Evolutionary conservation across 1,284 basidiomycete species (phyloP), one percentile per base, ranked within the genome.

Genomic region (Paramarasmius palmivorus): DNA sequence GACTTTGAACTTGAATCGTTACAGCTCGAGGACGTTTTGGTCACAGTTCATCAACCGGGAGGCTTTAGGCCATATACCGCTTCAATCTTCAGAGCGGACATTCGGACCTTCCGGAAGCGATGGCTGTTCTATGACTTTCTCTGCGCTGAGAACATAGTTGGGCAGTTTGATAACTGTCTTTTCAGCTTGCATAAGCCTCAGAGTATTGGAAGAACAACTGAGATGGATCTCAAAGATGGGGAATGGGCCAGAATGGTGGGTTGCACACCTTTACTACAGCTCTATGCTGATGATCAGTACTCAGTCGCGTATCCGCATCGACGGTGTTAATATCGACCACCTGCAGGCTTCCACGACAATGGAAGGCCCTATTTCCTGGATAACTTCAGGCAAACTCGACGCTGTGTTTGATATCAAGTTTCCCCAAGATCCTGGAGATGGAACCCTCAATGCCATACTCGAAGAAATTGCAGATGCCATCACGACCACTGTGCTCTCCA

Each of bases 381-480:
- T 99, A 59, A 92, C 90, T 1, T 93, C 94, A 0, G 97, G 97
- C 45, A 96, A 96, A 71, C 84, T 98, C 29, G 96, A 99, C 65
- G 91, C 95, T 2, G 97, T 99, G 2, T 83, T 98, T 17, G 96
- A 99, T 72, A 95, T 99, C 73, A 95, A 95, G 66, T 98, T 99
- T 71, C 95, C 97, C 12, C 84, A 86, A 20, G 88, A 94, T 62
- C 82, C 86, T 8, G 77, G 84, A 50, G 86, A 88, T 49, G 87
- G 89, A 59, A 79, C 86, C n/a, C 78, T 98, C 59, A 90, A 95
- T 63, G 88, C 83, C n/a, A 83, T 99, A 61, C 82, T 99, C 12
- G 90, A 83, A 39, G 93, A 97, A 69, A 90, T 98, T 55, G 89
- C 93, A 1, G 91, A 95, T 61, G 93, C 93, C 49, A 88, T 98